phyloP scores from a whole-genome alignment of 2,329 filamentous ascomycete genomes.

The Colletotrichum sp. region DNA sequence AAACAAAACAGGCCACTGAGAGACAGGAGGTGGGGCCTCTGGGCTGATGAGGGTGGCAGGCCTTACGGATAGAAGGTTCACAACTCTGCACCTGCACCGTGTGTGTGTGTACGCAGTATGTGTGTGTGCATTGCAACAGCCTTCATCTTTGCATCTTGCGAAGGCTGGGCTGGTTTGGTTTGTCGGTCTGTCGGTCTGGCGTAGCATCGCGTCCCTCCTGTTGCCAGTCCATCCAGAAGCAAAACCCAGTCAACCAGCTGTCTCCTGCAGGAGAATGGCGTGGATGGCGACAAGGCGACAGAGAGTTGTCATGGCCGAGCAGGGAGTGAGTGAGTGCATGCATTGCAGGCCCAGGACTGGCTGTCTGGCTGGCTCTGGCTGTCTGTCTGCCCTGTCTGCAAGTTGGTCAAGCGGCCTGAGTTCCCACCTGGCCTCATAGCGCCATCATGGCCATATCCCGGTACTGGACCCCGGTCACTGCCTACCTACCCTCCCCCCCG shows the following conservation, averaged over 20 bases:
- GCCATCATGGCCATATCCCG: background rate
- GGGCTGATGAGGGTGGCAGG: background rate
- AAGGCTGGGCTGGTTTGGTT: background rate
- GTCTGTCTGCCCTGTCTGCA: background rate
- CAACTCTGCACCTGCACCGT: background rate
- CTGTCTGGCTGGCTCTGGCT: background rate
- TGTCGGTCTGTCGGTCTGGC: slow-evolving; percentile 4
- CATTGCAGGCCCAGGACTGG: background rate
- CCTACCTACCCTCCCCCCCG: background rate
- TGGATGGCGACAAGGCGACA: background rate
- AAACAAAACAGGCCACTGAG: slow-evolving; percentile 9
- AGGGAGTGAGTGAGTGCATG: background rate
- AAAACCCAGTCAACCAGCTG: background rate
- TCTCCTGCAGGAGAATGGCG: background rate
- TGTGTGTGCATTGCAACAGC: background rate
- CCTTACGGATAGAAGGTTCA: background rate
- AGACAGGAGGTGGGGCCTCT: background rate
- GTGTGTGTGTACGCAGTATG: background rate
- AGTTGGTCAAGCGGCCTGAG: slow-evolving; percentile 4
- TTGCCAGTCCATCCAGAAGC: background rate
- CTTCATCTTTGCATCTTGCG: background rate
- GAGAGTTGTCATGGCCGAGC: background rate
- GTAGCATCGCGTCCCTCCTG: slow-evolving; percentile 5
- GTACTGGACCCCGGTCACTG: background rate
- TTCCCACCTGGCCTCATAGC: background rate